Evolutionary conservation across 768 basidiomycete species (phyloP).

Genomic region (Lactarius deliciosus): DNA sequence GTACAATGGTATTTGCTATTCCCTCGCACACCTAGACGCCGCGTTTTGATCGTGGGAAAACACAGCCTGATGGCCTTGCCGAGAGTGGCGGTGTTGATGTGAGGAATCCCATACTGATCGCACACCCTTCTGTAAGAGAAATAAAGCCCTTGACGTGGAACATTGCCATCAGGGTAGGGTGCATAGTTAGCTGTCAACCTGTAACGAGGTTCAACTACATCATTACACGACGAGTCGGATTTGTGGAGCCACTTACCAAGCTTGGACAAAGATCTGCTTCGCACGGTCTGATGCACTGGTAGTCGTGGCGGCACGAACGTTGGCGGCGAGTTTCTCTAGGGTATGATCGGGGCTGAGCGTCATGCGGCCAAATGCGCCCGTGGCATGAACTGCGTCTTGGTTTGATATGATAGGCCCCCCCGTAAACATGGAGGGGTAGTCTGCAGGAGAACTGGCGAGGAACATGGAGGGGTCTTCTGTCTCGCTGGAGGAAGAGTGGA

Average conservation of each 20-base stretch:
- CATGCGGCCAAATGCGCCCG: slow-evolving; percentile 78
- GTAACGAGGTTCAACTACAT: slow-evolving; percentile 23
- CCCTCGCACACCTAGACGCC: slow-evolving; percentile 87
- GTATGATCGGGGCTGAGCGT: slow-evolving; percentile 72
- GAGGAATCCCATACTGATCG: slow-evolving; percentile 89
- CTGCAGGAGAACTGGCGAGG: slow-evolving; percentile 54
- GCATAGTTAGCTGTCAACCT: slow-evolving; percentile 91
- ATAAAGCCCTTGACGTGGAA: slow-evolving; percentile 90
- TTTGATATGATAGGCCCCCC: slow-evolving; percentile 43
- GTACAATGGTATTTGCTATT: slow-evolving; percentile 96
- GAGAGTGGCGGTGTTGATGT: slow-evolving; percentile 93
- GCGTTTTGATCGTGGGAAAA: slow-evolving; percentile 93
- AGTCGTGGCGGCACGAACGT: slow-evolving; percentile 84
- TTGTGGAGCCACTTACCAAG: slow-evolving; percentile 58
- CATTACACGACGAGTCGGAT: slow-evolving; percentile 22
- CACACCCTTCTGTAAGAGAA: slow-evolving; percentile 90
- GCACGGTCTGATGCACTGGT: slow-evolving; percentile 89
- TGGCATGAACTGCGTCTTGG: slow-evolving; percentile 55
- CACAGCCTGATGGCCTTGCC: slow-evolving; percentile 93
- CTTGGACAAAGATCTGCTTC: slow-evolving; percentile 91
- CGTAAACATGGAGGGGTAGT: slow-evolving; percentile 67
- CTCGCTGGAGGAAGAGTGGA: slow-evolving; percentile 85
- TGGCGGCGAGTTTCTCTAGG: slow-evolving; percentile 82
- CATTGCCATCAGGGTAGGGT: slow-evolving; percentile 89
- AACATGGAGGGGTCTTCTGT: slow-evolving; percentile 87